Conservation (phyloP, 345 rosid genomes). For the Hibiscus tridactylites region DNA sequence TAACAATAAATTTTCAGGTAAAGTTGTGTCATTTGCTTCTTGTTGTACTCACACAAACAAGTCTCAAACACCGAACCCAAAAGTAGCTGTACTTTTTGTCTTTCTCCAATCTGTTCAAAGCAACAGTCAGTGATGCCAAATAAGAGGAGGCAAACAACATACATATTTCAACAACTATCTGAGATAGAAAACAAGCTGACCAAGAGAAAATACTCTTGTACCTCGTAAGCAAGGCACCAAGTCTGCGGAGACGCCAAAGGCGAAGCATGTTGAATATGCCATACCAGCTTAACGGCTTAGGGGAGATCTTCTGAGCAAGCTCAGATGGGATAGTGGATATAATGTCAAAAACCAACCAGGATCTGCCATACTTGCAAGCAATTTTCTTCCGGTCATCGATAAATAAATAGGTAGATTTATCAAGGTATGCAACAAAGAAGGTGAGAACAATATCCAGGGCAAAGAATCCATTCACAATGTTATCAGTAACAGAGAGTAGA, state of each 20-base stretch:
- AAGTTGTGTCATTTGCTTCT: neutral
- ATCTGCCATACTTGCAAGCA: conserved; percentile 64
- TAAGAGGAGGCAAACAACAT: too few species aligned
- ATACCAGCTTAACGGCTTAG: conserved; percentile 38
- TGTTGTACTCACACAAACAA: conserved; percentile 56
- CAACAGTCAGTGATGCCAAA: neutral
- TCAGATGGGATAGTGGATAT: conserved; percentile 80
- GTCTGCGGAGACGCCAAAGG: conserved; percentile 96
- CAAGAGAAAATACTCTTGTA: conserved; percentile 7
- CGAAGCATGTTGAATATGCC: conserved; percentile 89
- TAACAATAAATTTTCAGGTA: neutral
- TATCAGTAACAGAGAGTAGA: conserved; percentile 57
- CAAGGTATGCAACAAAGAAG: conserved; percentile 80
- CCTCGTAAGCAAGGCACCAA: conserved; percentile 83
- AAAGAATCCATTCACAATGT: conserved; percentile 80
- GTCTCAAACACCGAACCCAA: conserved; percentile 90
- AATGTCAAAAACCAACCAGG: conserved; percentile 74
- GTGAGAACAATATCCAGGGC: conserved; percentile 30
- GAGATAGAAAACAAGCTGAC: neutral
- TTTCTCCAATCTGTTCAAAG: conserved; percentile 66
- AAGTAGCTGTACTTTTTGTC: conserved; percentile 84
- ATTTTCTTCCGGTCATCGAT: conserved; percentile 61
- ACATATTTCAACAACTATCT: neutral
- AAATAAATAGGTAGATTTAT: conserved; percentile 54
- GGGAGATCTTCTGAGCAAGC: conserved; percentile 17